A percentile compares a stretch with the other conserved stretches of the same genome.
Conservation (phyloP, 495 filamentous ascomycete genomes). For the Hyaloscypha variabilis region DNA sequence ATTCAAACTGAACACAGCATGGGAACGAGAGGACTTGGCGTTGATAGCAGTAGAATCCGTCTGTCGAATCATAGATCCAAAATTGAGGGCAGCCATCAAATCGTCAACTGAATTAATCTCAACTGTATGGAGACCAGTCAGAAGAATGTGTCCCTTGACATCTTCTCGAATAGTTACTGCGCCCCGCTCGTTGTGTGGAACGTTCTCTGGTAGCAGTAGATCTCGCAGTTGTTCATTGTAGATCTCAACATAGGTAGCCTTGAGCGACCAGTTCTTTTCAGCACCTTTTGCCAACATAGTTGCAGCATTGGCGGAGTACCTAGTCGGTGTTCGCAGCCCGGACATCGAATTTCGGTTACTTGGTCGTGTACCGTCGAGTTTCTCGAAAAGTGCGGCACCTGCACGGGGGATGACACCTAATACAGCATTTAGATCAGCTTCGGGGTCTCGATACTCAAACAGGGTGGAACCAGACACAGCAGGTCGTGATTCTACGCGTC, state of each 20-base stretch:
- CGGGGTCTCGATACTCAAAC: slow-evolving; percentile 1
- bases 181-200: slow-evolving; percentile 67
- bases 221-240: slow-evolving; percentile 97
- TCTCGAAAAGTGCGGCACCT: slow-evolving; percentile 84
- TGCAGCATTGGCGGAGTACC: slow-evolving; percentile 70
- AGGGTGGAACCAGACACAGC: slow-evolving; percentile 5
- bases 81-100: slow-evolving; percentile 82
- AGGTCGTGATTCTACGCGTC: background rate
- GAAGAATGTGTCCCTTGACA: slow-evolving; percentile 89
- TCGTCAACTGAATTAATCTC: slow-evolving; percentile 92
- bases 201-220: slow-evolving; percentile 79
- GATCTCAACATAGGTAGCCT: slow-evolving; percentile 98
- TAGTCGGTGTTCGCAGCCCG: slow-evolving; percentile 76
- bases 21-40: slow-evolving; percentile 96
- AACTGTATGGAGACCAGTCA: slow-evolving; percentile 87
- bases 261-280: slow-evolving; percentile 91
- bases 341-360: slow-evolving; percentile 68
- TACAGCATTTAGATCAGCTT: slow-evolving; percentile 27
- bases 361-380: slow-evolving; percentile 60
- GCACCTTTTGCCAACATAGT: slow-evolving; percentile 47
- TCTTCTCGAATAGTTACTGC: slow-evolving; percentile 89
- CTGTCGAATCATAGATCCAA: slow-evolving; percentile 92
- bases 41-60: slow-evolving; percentile 99
- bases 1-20: slow-evolving; percentile 96
- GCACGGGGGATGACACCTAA: slow-evolving; percentile 93